Evolutionary conservation across 805 yeast genomes (phyloP).

Genomic region (Vanderwaltozyma yarrowii): DNA sequence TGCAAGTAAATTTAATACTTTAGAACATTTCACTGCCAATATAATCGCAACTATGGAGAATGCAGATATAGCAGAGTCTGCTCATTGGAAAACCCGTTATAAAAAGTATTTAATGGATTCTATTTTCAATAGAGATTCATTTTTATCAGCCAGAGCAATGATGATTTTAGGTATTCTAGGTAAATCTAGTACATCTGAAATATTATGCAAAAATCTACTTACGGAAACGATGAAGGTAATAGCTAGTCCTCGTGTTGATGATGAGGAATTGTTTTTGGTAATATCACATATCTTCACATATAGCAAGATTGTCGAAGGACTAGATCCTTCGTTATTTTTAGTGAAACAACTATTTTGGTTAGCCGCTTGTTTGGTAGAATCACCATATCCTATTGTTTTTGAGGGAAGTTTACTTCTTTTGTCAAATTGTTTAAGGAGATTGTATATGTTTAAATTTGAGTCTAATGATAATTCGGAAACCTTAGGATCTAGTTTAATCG

Average conservation of each 20-base stretch:
- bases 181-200: slow-evolving; percentile 51
- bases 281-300: slow-evolving; percentile 33
- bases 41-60: slow-evolving; percentile 43
- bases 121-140: slow-evolving; percentile 44
- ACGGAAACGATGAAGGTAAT: slow-evolving; percentile 28
- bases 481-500: slow-evolving; percentile 24
- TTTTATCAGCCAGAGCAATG: slow-evolving; percentile 57
- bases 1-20: slow-evolving; percentile 31
- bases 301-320: slow-evolving; percentile 32
- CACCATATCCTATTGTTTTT: slow-evolving; percentile 28
- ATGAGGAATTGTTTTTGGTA: slow-evolving; percentile 23
- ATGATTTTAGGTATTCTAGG: slow-evolving; percentile 62
- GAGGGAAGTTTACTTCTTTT: slow-evolving; percentile 34
- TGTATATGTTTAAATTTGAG: slow-evolving; percentile 28
- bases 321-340: slow-evolving; percentile 25
- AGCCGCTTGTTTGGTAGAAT: slow-evolving; percentile 25
- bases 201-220: slow-evolving; percentile 30
- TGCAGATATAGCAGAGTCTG: slow-evolving; percentile 36
- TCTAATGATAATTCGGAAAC: slow-evolving; percentile 21
- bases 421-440: slow-evolving; percentile 25
- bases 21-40: slow-evolving; percentile 50
- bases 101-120: slow-evolving; percentile 51
- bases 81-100: slow-evolving; percentile 58
- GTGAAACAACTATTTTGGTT: slow-evolving; percentile 32
- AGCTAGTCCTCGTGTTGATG: slow-evolving; percentile 26